phyloP scores from a whole-genome alignment of 768 basidiomycete genomes.

The Termitomyces sp. region DNA sequence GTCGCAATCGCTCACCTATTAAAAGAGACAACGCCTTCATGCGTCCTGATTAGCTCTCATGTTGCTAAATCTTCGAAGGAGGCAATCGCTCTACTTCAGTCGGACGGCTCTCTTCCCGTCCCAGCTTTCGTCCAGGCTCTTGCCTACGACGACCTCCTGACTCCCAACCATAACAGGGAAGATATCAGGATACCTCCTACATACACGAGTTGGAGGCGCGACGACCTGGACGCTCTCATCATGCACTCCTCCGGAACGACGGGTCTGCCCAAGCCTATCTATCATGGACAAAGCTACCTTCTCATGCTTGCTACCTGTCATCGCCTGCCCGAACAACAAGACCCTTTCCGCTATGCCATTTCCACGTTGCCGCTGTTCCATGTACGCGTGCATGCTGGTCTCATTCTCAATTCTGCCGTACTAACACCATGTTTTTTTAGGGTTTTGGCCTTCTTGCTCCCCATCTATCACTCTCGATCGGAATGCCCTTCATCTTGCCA shows the following conservation, averaged over 20 bases:
- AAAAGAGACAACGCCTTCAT: conserved; percentile 24
- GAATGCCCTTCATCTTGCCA: conserved; percentile 33
- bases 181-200: conserved; percentile 21
- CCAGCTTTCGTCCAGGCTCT: conserved; percentile 23
- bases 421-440: conserved; percentile 15
- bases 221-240: conserved; percentile 37
- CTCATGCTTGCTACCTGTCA: conserved; percentile 32
- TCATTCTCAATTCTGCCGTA: not conserved
- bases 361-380: conserved; percentile 37
- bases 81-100: conserved; percentile 16
- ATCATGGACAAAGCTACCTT: conserved; percentile 28
- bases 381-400: conserved; percentile 20
- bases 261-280: conserved; percentile 46
- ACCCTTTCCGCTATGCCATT: conserved; percentile 26
- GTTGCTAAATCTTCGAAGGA: conserved; percentile 27
- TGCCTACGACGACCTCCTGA: conserved; percentile 25
- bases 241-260: conserved; percentile 50
- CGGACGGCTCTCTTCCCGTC: conserved; percentile 8
- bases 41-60: conserved; percentile 27
- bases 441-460: conserved; percentile 36
- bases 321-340: conserved; percentile 26
- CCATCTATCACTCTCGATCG: conserved; percentile 29
- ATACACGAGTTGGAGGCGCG: conserved; percentile 18
- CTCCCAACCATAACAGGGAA: conserved; percentile 10
- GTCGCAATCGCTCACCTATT: conserved; percentile 32